Base-by-base conservation (phyloP, 2,329 filamentous ascomycete species). In the Penicillium sp. region DNA sequence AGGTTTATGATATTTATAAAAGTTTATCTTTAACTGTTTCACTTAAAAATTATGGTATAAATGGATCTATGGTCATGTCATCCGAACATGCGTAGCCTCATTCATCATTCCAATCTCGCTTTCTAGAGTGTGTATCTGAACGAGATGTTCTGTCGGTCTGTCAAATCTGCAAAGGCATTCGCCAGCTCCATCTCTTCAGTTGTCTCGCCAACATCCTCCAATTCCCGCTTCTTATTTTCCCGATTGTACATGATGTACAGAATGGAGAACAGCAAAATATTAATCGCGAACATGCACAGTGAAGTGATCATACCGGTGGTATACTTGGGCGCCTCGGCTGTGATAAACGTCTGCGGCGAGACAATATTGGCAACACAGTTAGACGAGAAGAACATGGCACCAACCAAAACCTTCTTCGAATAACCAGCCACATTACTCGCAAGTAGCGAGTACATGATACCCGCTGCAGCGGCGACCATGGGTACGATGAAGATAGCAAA, bases 341-440 rank as follows among this genome's bases (percentile, higher is more conserved):
- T 29, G 43, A 65, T 52, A 45, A 62, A 65, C 22, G 61, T 58
- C 26, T 63, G 59, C 27, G 65, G 61, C 21, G 51, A 59, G 21
- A 62, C 43, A 33, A 66, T 64, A 24, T 63, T 66, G 3, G 56
- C 60, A 39, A 67, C 53, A 48, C 63, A 66, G 39, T 60, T 64
- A 1, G 55, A 57, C 10, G 63, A 52, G 52, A 63, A 65, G 22
- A 65, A 54, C 3, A 63, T 46, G 4, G 63, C 58, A 8, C 60
- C 58, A 7, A 52, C 53, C 19, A 67, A 41, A 5, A 56, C 56
- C 31, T 65, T 63, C 52, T 67, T 68, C 5, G 65, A 65, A 45
- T 64, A 68, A 35, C 64, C 63, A 2, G 60, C 65, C 14, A 64
- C 61, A 41, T 67, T 68, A 24, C 52, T 50, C 3, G 54, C 56